Percentiles rank a stretch among this genome's conserved stretches.
Conservation (phyloP, 2,329 filamentous ascomycete genomes). For the Myotisia sp. region DNA sequence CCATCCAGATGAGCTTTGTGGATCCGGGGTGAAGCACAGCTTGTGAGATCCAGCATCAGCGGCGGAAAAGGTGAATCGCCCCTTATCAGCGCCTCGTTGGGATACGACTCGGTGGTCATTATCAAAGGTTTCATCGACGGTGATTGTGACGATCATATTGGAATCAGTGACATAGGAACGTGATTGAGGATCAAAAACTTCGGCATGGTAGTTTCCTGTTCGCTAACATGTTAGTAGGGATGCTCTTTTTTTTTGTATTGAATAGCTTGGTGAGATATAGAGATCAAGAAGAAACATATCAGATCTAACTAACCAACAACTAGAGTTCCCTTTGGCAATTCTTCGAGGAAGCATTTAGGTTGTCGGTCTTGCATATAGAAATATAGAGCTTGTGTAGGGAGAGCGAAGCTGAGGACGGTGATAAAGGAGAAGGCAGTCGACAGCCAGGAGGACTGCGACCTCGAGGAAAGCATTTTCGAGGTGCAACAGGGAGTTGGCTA, state of each 20-base stretch:
- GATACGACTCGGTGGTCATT: constrained; percentile 92
- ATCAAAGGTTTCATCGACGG: constrained; percentile 92
- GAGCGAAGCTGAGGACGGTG: constrained; percentile 46
- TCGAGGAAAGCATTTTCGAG: constrained; percentile 23
- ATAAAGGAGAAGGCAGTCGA: constrained; percentile 43
- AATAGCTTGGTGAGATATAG: background rate
- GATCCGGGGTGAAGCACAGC: constrained; percentile 83
- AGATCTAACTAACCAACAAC: constrained; percentile 52
- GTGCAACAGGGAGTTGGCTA: too few relatives aligned
- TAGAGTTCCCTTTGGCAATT: constrained; percentile 90
- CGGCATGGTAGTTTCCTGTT: constrained; percentile 68
- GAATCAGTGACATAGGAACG: constrained; percentile 58
- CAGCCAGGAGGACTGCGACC: constrained; percentile 26
- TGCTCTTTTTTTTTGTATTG: too few relatives aligned
- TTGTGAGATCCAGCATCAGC: constrained; percentile 90
- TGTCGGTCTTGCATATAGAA: constrained; percentile 81
- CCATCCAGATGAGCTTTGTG: constrained; percentile 54
- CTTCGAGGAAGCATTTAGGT: constrained; percentile 96
- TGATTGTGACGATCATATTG: constrained; percentile 72
- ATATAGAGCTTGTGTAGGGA: constrained; percentile 69
- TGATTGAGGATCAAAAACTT: constrained; percentile 62
- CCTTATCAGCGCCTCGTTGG: constrained; percentile 59
- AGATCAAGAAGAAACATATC: background rate
- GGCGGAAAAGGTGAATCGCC: constrained; percentile 90
- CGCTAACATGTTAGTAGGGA: constrained; percentile 5